phyloP scores from a whole-genome alignment of 768 basidiomycete species.

The Neoboletus magnificus region DNA sequence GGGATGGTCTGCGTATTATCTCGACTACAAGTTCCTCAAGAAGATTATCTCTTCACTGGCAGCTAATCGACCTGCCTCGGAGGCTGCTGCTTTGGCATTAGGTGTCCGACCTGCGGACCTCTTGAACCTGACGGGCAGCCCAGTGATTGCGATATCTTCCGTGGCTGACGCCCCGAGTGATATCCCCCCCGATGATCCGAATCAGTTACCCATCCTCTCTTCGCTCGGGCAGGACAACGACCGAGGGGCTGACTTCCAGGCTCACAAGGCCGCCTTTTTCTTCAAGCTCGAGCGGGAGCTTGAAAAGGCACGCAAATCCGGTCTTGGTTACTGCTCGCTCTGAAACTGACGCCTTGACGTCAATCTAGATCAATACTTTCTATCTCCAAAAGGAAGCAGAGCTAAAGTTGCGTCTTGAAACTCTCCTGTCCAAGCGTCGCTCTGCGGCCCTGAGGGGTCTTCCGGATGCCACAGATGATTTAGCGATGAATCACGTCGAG shows the following conservation, averaged over 20 bases:
- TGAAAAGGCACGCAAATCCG: conserved; percentile 69
- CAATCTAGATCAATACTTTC: conserved; percentile 87
- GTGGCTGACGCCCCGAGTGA: conserved; percentile 9
- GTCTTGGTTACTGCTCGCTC: conserved; percentile 1
- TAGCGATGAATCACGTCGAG: conserved; percentile 64
- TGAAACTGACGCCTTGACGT: conserved; percentile 1
- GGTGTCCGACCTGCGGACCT: conserved; percentile 71
- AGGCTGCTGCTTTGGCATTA: conserved; percentile 82
- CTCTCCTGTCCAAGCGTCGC: conserved; percentile 89
- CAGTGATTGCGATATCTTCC: conserved; percentile 29
- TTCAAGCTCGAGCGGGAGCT: conserved; percentile 97
- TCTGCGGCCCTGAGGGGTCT: conserved; percentile 71
- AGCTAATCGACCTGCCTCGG: conserved; percentile 84
- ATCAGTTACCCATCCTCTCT: conserved; percentile 57
- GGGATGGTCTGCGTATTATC: conserved; percentile 93
- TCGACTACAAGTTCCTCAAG: conserved; percentile 98
- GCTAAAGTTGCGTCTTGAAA: conserved; percentile 86
- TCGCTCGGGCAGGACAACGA: conserved; percentile 63
- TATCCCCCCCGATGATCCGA: conserved; percentile 38
- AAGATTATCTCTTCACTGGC: conserved; percentile 97
- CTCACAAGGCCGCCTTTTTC: conserved; percentile 97
- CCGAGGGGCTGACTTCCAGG: conserved; percentile 82
- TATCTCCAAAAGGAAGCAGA: conserved; percentile 98
- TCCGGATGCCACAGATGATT: conserved; percentile 63
- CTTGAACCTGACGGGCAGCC: conserved; percentile 33